Conservation (phyloP, 2,329 filamentous ascomycete species). For the Calonectria fujianensis region DNA sequence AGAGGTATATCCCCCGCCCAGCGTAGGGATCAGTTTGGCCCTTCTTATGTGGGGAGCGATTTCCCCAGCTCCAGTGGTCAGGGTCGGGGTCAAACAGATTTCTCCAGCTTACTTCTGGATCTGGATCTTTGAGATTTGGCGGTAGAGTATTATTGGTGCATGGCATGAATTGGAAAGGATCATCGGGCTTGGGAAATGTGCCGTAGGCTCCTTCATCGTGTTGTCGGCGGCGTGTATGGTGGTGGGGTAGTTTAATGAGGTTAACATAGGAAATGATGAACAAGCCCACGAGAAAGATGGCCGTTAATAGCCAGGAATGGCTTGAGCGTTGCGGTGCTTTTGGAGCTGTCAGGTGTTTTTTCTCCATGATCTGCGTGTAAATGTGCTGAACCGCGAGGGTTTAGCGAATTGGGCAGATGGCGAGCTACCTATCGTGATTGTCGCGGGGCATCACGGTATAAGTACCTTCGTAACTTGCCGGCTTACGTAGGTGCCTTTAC, state of each 20-base stretch:
- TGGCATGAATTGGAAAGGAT: constrained; percentile 69
- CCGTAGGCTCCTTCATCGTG: constrained; percentile 21
- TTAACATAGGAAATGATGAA: constrained; percentile 18
- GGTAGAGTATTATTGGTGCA: constrained; percentile 65
- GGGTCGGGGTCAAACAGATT: constrained; percentile 66
- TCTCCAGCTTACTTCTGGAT: constrained; percentile 63
- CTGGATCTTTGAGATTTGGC: constrained; percentile 63
- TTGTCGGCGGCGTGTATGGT: constrained; percentile 6
- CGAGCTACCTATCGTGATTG: background rate
- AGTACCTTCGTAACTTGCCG: constrained; percentile 1
- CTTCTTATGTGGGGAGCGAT: constrained; percentile 35
- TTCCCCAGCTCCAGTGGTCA: constrained; percentile 68
- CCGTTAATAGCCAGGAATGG: constrained; percentile 12
- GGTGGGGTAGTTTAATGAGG: background rate
- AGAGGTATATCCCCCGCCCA: constrained; percentile 67
- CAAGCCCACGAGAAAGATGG: constrained; percentile 16
- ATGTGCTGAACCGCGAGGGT: background rate
- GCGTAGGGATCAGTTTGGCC: constrained; percentile 57
- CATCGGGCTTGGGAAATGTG: constrained; percentile 63
- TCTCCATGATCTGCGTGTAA: constrained; percentile 18
- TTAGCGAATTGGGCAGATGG: background rate
- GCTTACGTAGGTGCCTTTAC: background rate
- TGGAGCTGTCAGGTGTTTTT: background rate
- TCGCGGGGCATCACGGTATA: constrained; percentile 6
- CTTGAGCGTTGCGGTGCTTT: background rate